phyloP scores from a whole-genome alignment of 345 rosid species.

The Diplotaxis tenuifolia region DNA sequence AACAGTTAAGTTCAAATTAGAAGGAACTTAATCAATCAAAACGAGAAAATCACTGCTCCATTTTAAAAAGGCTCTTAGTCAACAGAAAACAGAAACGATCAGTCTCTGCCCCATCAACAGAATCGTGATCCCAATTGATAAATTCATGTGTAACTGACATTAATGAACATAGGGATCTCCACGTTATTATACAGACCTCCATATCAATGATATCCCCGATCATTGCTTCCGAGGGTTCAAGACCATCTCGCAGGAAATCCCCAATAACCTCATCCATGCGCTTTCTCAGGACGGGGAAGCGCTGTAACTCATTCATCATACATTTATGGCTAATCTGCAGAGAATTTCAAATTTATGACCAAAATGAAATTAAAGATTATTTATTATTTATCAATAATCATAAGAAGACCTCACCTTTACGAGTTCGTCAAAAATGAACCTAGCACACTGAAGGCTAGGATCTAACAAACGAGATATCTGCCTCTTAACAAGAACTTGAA shows the following conservation, averaged over 20 bases:
- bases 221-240: constrained; percentile 59
- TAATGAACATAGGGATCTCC: constrained; percentile 3
- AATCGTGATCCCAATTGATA: constrained; percentile 10
- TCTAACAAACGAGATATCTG: constrained; percentile 62
- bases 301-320: constrained; percentile 48
- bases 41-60: constrained; percentile 2
- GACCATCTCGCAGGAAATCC: constrained; percentile 50
- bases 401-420: constrained; percentile 52
- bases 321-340: constrained; percentile 60
- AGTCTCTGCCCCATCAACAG: not conserved
- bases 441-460: constrained; percentile 67
- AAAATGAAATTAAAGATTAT: not conserved
- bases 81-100: constrained; percentile 3
- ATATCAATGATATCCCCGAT: constrained; percentile 54
- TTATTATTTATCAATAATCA: constrained; percentile 37
- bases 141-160: not conserved
- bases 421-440: constrained; percentile 64
- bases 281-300: constrained; percentile 61
- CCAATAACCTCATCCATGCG: constrained; percentile 53
- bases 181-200: constrained; percentile 47
- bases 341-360: constrained; percentile 9
- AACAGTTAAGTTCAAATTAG: not conserved
- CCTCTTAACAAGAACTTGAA: constrained; percentile 65
- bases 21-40: constrained; percentile 10
- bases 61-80: constrained; percentile 11